Evolutionary conservation across 148 eudicot species (phyloP).

Genomic region (Camellia granthamiana): DNA sequence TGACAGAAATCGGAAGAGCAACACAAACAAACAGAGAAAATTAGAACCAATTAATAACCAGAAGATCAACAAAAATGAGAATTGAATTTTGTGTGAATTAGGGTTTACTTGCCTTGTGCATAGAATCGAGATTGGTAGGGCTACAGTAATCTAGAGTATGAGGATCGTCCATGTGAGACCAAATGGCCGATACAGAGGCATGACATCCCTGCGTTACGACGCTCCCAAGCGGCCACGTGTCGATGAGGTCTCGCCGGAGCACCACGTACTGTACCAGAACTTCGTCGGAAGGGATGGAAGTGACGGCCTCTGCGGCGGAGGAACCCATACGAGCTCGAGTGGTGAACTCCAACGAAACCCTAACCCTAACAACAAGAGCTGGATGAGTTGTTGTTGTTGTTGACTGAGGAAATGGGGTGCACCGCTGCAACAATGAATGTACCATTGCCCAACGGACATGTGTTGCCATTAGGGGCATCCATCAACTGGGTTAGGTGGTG

Average conservation of each 20-base stretch:
- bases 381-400: too few species aligned
- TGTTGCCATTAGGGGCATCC: too few species aligned
- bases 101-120: constrained; percentile 66
- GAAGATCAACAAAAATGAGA: neutral
- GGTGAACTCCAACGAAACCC: neutral
- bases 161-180: constrained; percentile 71
- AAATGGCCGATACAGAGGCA: constrained; percentile 76
- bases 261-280: constrained; percentile 77
- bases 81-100: neutral
- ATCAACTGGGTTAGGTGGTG: too few species aligned
- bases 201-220: constrained; percentile 89
- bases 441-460: too few species aligned
- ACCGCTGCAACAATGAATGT: neutral
- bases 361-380: neutral
- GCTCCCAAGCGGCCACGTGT: constrained; percentile 80
- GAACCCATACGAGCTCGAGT: constrained; percentile 4
- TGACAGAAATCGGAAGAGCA: neutral
- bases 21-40: neutral
- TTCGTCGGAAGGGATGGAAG: constrained; percentile 22
- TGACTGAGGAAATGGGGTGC: neutral
- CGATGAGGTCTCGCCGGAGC: constrained; percentile 69
- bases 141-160: constrained; percentile 54
- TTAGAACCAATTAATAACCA: neutral
- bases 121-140: constrained; percentile 50
- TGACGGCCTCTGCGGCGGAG: neutral